Conservation (phyloP, 352 stramenopile species). For the Phytophthora foliorum region DNA sequence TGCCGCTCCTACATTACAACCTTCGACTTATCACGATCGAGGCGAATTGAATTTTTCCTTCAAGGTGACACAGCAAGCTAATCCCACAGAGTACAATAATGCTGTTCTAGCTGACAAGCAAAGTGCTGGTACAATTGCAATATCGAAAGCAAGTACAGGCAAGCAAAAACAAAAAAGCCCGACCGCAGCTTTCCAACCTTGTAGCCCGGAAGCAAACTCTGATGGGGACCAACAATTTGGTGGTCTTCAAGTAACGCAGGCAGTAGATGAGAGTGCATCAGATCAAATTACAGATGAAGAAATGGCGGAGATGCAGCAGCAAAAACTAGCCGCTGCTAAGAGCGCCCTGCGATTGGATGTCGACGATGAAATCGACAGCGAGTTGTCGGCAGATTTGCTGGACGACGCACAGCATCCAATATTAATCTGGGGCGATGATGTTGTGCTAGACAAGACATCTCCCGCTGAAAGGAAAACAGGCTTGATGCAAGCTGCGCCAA, state of each 20-base stretch:
- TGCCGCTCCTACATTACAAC: not conserved
- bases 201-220: not conserved
- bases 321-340: slow-evolving; percentile 31
- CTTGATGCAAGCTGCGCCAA: not conserved
- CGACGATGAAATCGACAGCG: slow-evolving; percentile 38
- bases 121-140: not conserved
- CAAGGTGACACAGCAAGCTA: not conserved
- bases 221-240: not conserved
- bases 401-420: slow-evolving; percentile 36
- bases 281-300: slow-evolving; percentile 20
- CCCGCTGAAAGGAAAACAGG: slow-evolving; percentile 1
- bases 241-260: not conserved
- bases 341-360: slow-evolving; percentile 33
- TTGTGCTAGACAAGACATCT: too few species aligned
- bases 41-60: not conserved
- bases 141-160: not conserved
- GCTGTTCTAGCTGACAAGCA: too few species aligned
- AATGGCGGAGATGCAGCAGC: slow-evolving; percentile 29
- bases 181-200: not conserved
- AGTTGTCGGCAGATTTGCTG: slow-evolving; percentile 47
- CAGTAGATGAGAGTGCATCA: not conserved
- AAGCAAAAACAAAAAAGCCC: not conserved
- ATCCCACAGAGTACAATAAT: too few species aligned
- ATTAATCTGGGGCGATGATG: slow-evolving; percentile 15
- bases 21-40: slow-evolving; percentile 8